These are phyloP conservation scores for Aspergillus cavernicola DNA, from an alignment of 495 filamentous ascomycete genomes.

Conservation along the genomic window DNA sequence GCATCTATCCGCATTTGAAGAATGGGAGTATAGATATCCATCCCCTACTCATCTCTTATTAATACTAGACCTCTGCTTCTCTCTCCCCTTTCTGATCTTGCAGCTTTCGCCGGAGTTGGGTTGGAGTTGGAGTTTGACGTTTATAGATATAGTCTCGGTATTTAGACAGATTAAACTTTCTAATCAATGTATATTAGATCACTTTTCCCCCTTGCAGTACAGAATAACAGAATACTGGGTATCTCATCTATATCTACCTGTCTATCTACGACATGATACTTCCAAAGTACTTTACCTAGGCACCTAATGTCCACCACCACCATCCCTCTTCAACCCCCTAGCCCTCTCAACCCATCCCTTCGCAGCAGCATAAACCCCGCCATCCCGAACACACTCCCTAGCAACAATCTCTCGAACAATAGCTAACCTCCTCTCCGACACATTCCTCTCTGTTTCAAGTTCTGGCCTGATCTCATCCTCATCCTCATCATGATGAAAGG, in stretches of 20 bases:
- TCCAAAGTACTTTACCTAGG: too few relatives aligned
- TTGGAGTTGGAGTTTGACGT: too few relatives aligned
- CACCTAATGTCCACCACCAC: too few relatives aligned
- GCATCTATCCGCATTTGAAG: neutral
- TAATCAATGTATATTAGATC: neutral
- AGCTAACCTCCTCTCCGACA: constrained; percentile 9
- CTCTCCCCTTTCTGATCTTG: too few relatives aligned
- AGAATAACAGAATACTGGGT: too few relatives aligned
- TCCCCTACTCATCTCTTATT: neutral
- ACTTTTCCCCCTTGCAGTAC: too few relatives aligned
- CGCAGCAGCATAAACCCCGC: constrained; percentile 33
- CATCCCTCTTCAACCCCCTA: constrained; percentile 20
- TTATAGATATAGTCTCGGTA: too few relatives aligned
- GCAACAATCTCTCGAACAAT: constrained; percentile 31
- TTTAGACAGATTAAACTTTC: neutral
- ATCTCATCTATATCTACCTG: neutral
- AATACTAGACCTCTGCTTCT: too few relatives aligned
- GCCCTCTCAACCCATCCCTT: constrained; percentile 46
- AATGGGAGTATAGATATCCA: neutral
- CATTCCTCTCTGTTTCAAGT: neutral
- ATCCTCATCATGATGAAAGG: too few relatives aligned
- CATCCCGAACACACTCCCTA: constrained; percentile 40
- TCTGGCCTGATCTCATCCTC: neutral
- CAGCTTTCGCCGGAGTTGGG: too few relatives aligned
- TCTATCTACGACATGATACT: too few relatives aligned